phyloP scores from a whole-genome alignment of 2,329 filamentous ascomycete genomes.

The Alternaria incomplexa region DNA sequence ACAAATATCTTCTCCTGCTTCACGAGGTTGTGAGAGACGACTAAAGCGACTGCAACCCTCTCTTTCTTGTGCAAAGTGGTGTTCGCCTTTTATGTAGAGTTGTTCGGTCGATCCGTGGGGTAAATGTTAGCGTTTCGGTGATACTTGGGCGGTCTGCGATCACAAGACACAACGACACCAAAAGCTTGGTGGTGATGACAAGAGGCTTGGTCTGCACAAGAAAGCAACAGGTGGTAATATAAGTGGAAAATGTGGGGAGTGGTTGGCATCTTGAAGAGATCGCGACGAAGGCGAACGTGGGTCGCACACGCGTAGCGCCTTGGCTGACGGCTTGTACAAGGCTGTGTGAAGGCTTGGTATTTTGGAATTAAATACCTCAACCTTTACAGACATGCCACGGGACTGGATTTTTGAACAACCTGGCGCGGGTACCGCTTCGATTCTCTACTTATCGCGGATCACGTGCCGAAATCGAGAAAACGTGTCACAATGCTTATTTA shows the following conservation, averaged over 20 bases:
- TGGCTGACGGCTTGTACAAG: constrained; percentile 15
- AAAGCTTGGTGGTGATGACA: background rate
- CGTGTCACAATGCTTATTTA: constrained; percentile 37
- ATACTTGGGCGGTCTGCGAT: background rate
- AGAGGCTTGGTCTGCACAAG: background rate
- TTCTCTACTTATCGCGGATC: constrained; percentile 24
- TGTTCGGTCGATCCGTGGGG: background rate
- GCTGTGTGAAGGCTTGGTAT: constrained; percentile 2
- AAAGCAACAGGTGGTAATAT: background rate
- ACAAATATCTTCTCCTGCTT: background rate
- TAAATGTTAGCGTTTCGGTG: background rate
- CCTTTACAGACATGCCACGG: background rate
- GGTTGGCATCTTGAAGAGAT: background rate
- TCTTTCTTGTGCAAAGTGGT: background rate
- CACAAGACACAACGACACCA: background rate
- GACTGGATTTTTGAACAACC: constrained; percentile 14
- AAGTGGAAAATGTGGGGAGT: background rate
- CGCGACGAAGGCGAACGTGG: constrained; percentile 3
- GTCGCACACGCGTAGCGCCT: constrained; percentile 12
- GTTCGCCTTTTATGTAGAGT: background rate
- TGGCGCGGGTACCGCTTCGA: constrained; percentile 20
- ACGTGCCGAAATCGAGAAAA: constrained; percentile 30
- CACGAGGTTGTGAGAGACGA: background rate
- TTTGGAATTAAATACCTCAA: constrained; percentile 8
- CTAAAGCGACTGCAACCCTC: background rate